Percentiles rank a stretch among this genome's conserved stretches.
Evolutionary conservation across 768 basidiomycete species (phyloP).

Genomic region (Russula foetens): DNA sequence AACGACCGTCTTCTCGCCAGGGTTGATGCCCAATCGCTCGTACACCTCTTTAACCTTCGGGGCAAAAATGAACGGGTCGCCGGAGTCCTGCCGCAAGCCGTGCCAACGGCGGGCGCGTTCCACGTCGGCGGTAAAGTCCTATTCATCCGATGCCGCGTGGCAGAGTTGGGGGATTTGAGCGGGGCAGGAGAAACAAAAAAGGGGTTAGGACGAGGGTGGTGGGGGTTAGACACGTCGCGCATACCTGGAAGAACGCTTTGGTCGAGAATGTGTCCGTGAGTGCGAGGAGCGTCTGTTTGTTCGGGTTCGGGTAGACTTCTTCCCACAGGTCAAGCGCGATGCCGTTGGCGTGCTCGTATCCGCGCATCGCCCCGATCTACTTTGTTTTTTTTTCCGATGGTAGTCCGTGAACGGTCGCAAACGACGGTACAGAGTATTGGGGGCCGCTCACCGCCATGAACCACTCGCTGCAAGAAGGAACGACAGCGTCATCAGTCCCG

Average conservation of each 20-base stretch:
- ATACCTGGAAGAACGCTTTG: conserved; percentile 71
- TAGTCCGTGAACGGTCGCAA: not conserved
- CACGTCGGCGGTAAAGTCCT: conserved; percentile 54
- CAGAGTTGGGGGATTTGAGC: not conserved
- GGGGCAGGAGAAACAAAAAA: too few relatives aligned
- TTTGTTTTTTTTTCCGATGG: not conserved
- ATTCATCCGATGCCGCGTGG: not conserved
- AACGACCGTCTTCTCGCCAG: conserved; percentile 57
- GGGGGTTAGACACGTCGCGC: not conserved
- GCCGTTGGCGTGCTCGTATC: conserved; percentile 71
- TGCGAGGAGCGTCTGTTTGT: conserved; percentile 53
- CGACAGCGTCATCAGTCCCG: not conserved
- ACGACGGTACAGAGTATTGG: not conserved
- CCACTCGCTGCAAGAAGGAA: conserved; percentile 57
- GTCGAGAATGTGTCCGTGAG: conserved; percentile 96
- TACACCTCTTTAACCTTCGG: conserved; percentile 67
- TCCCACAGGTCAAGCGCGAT: conserved; percentile 85
- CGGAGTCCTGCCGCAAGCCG: conserved; percentile 88
- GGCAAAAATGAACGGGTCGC: conserved; percentile 80
- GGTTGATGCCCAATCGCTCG: conserved; percentile 58
- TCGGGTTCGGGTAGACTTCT: conserved; percentile 48
- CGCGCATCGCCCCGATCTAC: conserved; percentile 74
- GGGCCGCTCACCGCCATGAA: conserved; percentile 67
- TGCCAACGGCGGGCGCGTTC: conserved; percentile 65
- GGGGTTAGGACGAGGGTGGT: too few relatives aligned